phyloP scores from a whole-genome alignment of 257 asterid genomes.

The Sherardia arvensis region DNA sequence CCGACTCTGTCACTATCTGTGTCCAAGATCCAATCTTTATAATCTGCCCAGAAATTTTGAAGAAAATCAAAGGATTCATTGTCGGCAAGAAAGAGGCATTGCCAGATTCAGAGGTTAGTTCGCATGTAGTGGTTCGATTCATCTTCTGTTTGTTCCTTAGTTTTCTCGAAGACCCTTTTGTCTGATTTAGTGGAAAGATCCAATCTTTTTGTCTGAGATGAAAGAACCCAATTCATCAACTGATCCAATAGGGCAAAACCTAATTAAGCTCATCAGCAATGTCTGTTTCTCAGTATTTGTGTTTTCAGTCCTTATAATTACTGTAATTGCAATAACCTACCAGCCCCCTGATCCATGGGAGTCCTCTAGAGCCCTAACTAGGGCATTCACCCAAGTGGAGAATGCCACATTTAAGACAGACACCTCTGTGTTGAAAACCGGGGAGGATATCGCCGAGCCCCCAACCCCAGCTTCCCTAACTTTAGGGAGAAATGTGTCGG shows the following conservation, averaged over 20 bases:
- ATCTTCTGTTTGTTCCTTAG: neutral
- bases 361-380: slow-evolving; percentile 87
- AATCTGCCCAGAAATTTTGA: neutral
- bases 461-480: slow-evolving; percentile 27
- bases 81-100: slow-evolving; percentile 13
- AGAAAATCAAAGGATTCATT: slow-evolving; percentile 4
- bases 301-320: slow-evolving; percentile 73
- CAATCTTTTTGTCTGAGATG: slow-evolving; percentile 31
- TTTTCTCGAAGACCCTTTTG: neutral
- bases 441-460: slow-evolving; percentile 69
- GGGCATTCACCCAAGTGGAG: slow-evolving; percentile 60
- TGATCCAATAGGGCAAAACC: slow-evolving; percentile 87
- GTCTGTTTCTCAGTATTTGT: slow-evolving; percentile 93
- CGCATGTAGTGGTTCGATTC: slow-evolving; percentile 2
- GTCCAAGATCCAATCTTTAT: slow-evolving; percentile 10
- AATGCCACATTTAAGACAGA: slow-evolving; percentile 84
- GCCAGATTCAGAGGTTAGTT: slow-evolving; percentile 27
- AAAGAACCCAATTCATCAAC: slow-evolving; percentile 51
- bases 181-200: slow-evolving; percentile 17
- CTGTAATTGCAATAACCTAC: slow-evolving; percentile 87
- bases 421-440: slow-evolving; percentile 72
- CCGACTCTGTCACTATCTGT: neutral
- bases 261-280: slow-evolving; percentile 71
- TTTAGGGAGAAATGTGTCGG: slow-evolving; percentile 25
- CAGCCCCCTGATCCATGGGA: slow-evolving; percentile 99